Base-by-base conservation (phyloP, 2,329 filamentous ascomycete genomes). In the Calycina herbarum region DNA sequence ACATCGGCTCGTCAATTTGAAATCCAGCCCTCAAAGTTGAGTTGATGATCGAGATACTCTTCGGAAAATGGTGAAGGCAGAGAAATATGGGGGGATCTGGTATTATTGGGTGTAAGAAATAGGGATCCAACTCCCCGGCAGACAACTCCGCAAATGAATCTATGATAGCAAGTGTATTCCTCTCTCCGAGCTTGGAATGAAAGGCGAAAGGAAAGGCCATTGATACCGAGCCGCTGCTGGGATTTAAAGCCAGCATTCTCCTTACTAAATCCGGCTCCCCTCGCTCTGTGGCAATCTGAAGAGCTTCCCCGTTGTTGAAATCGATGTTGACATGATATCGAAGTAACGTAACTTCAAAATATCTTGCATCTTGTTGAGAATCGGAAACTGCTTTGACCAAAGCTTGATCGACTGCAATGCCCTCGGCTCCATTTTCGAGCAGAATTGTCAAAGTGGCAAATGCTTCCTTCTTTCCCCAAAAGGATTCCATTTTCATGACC, bases 1-100 rank as follows among this genome's bases (percentile, higher is more conserved):
- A 54, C 48, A 87, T 79, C 10, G 80, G 77, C 73, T 90, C 87
- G 64, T 88, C 85, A 64, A 87, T 79, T 70, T 87, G 88, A 65
- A 83, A 86, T 0, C 86, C 86, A 3, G 82, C 81, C 64, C 87
- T 80, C 3, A 89, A 73, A 1, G 88, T 76, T 0, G 81, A 79
- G 66, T 83, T 75, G 3, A 87, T 69, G 17, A 88, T 79, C 48
- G 76, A 80, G 1, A 77, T 77, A 0, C 84, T 87, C 6, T 84
- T 79, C 0, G 86, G 86, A 68, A 85, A 87, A 57, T 81, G 82
- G 1, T 78, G 77, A 17, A 88, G 73, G 1, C 85, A 85, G 35
- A 80, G 80, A 66, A 86, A 79, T 4, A 88, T 70, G 84, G 84
- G 45, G 81, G 77, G 1, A 76, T 79, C 2, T 77, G 78, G 1